Percentiles rank a stretch among this genome's conserved stretches.
Conservation (phyloP, 805 yeast genomes). For the Vanderwaltozyma verrucispora region DNA sequence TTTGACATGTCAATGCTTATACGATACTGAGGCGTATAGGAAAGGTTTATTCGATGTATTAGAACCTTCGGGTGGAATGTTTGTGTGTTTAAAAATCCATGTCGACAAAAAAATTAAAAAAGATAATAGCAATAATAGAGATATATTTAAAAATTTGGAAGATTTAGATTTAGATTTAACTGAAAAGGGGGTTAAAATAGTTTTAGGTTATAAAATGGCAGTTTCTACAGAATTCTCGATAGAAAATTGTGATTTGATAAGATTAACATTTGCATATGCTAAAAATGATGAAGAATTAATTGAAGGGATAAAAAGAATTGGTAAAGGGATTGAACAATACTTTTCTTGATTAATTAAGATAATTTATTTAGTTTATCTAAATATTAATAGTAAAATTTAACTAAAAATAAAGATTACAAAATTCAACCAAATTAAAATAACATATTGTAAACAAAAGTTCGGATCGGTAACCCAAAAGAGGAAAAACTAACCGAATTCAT, state of each 20-base stretch:
- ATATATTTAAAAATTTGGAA: constrained; percentile 24
- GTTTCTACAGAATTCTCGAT: constrained; percentile 32
- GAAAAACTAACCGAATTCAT: no score
- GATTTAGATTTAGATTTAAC: constrained; percentile 34
- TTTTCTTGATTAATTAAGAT: constrained; percentile 11
- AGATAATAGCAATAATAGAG: constrained; percentile 16
- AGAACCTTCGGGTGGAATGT: constrained; percentile 54
- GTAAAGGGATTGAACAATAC: constrained; percentile 38
- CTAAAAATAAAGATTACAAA: no score
- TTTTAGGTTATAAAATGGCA: constrained; percentile 50
- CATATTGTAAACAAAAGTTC: no score
- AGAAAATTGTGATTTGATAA: constrained; percentile 39
- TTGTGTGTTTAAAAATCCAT: constrained; percentile 37
- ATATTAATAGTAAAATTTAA: no score
- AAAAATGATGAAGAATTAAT: constrained; percentile 33
- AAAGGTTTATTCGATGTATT: constrained; percentile 34
- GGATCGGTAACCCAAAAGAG: no score
- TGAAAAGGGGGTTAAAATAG: constrained; percentile 47
- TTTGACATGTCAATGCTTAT: constrained; percentile 27
- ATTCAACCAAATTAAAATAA: no score
- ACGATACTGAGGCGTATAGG: constrained; percentile 31
- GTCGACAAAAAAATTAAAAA: constrained; percentile 27
- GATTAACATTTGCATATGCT: constrained; percentile 51
- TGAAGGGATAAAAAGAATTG: constrained; percentile 45
- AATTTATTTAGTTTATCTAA: no score